phyloP scores from a whole-genome alignment of 495 filamentous ascomycete genomes.

The Peziza echinospora region DNA sequence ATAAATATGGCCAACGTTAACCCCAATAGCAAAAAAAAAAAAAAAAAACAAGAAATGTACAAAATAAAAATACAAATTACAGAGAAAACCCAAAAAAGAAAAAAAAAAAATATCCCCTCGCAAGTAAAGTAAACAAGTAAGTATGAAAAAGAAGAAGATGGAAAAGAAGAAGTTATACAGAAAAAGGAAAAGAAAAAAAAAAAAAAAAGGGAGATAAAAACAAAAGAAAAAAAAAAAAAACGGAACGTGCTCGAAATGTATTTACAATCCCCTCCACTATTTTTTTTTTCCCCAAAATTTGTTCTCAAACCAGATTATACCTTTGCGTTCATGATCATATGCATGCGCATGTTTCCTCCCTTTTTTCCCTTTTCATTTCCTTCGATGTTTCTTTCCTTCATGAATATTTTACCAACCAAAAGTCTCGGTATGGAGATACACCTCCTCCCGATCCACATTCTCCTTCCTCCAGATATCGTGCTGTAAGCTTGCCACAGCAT shows the following conservation, averaged over 20 bases:
- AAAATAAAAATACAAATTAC: background rate
- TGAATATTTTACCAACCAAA: constrained; percentile 21
- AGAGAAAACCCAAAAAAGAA: background rate
- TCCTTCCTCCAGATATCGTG: constrained; percentile 55
- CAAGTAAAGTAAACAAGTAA: no score
- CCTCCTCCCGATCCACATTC: constrained; percentile 45
- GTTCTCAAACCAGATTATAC: no score
- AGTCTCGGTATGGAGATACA: constrained; percentile 81
- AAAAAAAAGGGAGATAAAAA: background rate
- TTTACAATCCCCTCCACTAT: no score
- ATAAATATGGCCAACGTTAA: no score
- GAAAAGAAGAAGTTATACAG: no score
- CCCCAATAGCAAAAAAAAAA: background rate
- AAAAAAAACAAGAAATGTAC: background rate
- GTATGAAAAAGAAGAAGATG: no score
- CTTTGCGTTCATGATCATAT: no score
- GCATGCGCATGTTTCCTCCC: background rate
- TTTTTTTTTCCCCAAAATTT: no score
- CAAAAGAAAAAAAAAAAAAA: background rate
- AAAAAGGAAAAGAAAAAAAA: no score
- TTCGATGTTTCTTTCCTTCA: no score
- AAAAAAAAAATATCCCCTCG: background rate
- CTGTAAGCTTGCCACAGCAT: constrained; percentile 64
- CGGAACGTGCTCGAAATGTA: background rate
- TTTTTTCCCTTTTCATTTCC: background rate